A percentile compares a stretch with the other conserved stretches of the same genome.
phyloP scores from a whole-genome alignment of 495 filamentous ascomycete species.

The Penicillium pancosmium region DNA sequence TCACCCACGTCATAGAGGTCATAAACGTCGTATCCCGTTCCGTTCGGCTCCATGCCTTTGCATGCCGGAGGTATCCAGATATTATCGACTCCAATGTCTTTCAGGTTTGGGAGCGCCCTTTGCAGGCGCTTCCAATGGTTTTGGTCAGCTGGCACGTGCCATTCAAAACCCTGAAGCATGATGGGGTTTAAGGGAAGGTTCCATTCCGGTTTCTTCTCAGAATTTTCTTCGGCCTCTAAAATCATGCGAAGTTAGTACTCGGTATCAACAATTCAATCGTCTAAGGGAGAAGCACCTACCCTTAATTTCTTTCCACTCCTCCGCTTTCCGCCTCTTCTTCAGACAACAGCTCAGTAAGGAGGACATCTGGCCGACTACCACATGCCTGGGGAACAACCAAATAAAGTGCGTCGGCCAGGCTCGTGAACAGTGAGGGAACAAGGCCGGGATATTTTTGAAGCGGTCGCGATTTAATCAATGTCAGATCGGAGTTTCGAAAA shows the following conservation, averaged over 20 bases:
- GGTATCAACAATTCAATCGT: neutral
- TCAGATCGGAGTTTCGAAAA: conserved; percentile 6
- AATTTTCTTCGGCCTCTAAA: conserved; percentile 21
- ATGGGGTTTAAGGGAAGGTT: conserved; percentile 52
- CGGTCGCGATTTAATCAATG: conserved; percentile 3
- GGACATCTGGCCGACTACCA: conserved; percentile 14
- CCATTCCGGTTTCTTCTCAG: conserved; percentile 33
- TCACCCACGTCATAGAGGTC: conserved; percentile 78
- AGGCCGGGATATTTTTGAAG: neutral
- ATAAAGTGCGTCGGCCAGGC: neutral
- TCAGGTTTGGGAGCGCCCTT: conserved; percentile 55
- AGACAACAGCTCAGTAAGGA: conserved; percentile 19
- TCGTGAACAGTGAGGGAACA: neutral
- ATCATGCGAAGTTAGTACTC: neutral
- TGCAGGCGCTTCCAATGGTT: conserved; percentile 65
- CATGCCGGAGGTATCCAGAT: conserved; percentile 77
- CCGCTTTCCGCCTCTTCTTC: conserved; percentile 13
- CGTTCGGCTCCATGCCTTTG: conserved; percentile 62
- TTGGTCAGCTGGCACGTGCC: conserved; percentile 68
- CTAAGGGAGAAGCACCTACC: neutral
- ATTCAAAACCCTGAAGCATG: conserved; percentile 76
- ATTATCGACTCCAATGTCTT: conserved; percentile 63
- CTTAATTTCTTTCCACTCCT: conserved; percentile 20
- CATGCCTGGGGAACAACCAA: neutral
- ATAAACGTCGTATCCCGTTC: conserved; percentile 76